Evolutionary conservation across 169 alveolate species (phyloP).

Genomic region (Plasmodium relictum): DNA sequence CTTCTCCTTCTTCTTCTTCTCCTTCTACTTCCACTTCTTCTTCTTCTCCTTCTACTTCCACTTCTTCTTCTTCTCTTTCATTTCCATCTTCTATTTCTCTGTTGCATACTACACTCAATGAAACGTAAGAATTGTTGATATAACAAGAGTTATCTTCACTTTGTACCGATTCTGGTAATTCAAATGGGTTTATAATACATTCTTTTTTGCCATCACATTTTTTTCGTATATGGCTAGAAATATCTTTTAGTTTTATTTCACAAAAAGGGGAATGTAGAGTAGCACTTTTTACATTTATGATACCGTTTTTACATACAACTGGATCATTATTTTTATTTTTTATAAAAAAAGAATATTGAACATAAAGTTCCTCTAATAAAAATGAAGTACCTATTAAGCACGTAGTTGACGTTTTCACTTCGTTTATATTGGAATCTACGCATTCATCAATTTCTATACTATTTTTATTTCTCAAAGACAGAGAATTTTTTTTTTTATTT

Average conservation of each 20-base stretch:
- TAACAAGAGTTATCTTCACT: conserved; percentile 26
- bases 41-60: not conserved
- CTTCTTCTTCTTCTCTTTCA: not conserved
- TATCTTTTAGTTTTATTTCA: conserved; percentile 14
- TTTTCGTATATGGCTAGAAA: conserved; percentile 20
- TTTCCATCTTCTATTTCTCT: not conserved
- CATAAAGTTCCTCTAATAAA: conserved; percentile 9
- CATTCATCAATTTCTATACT: conserved; percentile 38
- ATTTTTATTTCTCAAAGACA: conserved; percentile 3
- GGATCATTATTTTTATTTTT: conserved; percentile 59
- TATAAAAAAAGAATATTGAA: conserved; percentile 35
- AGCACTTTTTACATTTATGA: conserved; percentile 23
- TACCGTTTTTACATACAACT: conserved; percentile 26
- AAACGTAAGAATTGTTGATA: conserved; percentile 27
- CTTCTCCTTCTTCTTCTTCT: not conserved
- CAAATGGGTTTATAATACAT: conserved; percentile 32
- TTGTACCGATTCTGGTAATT: not conserved
- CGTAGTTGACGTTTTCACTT: conserved; percentile 31
- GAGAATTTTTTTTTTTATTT: not conserved
- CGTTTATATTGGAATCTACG: conserved; percentile 37
- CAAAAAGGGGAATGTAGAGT: conserved; percentile 30
- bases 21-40: not conserved
- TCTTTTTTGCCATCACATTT: conserved; percentile 27
- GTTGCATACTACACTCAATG: conserved; percentile 25
- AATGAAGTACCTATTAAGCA: conserved; percentile 29